These are phyloP conservation scores for Hyphopichia pseudoburtonii DNA, from an alignment of 1,139 yeast species.

Conservation along the genomic window DNA sequence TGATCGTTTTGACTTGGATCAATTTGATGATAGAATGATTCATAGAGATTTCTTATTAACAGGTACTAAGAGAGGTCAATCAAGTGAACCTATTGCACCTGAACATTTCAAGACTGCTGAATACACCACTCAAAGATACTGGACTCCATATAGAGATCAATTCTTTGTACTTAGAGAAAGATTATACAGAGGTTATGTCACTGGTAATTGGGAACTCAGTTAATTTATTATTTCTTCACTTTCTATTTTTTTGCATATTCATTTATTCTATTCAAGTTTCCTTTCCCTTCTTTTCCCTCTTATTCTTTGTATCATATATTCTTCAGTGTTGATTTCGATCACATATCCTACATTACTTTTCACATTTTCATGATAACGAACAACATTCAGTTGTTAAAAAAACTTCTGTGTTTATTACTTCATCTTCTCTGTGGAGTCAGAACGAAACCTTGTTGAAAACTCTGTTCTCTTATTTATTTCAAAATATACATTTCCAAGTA, in stretches of 20 bases:
- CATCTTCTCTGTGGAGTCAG: too few species aligned
- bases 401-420: too few species aligned
- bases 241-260: too few species aligned
- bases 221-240: constrained; percentile 11
- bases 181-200: constrained; percentile 48
- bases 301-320: background rate
- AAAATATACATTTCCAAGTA: too few species aligned
- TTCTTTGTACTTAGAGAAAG: constrained; percentile 50
- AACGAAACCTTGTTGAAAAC: too few species aligned
- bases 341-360: too few species aligned
- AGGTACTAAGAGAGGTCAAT: constrained; percentile 70
- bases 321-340: too few species aligned
- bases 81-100: constrained; percentile 69
- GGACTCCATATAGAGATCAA: constrained; percentile 51
- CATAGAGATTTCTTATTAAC: constrained; percentile 77
- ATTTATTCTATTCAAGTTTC: background rate
- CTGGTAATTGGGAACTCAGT: constrained; percentile 50
- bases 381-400: too few species aligned
- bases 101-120: constrained; percentile 56
- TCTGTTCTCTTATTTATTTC: too few species aligned
- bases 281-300: background rate
- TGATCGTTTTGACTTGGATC: constrained; percentile 47
- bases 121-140: constrained; percentile 38
- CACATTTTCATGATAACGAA: too few species aligned
- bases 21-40: constrained; percentile 52